Percentiles rank a stretch among this genome's conserved stretches.
Evolutionary conservation across 192 early-diverging fungal genomes (phyloP).

Genomic region (Jimgerdemannia lactiflua): DNA sequence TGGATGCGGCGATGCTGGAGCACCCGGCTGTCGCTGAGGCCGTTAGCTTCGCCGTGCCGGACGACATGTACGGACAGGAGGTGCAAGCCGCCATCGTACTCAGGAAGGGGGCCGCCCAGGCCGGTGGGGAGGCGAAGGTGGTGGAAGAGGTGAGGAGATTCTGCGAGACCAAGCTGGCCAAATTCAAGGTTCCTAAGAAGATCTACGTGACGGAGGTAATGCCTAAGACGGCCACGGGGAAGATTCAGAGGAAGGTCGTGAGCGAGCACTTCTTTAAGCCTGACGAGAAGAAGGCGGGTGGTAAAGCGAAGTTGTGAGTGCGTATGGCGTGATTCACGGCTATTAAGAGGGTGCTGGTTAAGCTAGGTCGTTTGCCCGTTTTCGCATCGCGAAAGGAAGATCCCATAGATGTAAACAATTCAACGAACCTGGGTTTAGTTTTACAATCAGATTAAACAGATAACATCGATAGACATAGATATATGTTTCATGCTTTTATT

Average conservation of each 20-base stretch:
- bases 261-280: slow-evolving; percentile 50
- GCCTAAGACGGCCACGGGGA: slow-evolving; percentile 75
- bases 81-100: slow-evolving; percentile 73
- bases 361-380: too few species aligned
- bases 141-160: slow-evolving; percentile 44
- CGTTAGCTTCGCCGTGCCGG: slow-evolving; percentile 69
- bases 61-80: slow-evolving; percentile 82
- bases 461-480: too few species aligned
- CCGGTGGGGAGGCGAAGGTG: slow-evolving; percentile 16
- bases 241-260: slow-evolving; percentile 63
- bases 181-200: slow-evolving; percentile 72
- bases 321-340: too few species aligned
- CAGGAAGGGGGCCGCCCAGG: slow-evolving; percentile 12
- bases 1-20: slow-evolving; percentile 68
- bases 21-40: slow-evolving; percentile 72
- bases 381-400: too few species aligned
- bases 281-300: slow-evolving; percentile 10
- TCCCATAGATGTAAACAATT: too few species aligned
- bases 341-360: too few species aligned
- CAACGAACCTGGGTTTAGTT: too few species aligned
- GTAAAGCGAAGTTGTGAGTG: slow-evolving; percentile 33
- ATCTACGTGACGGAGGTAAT: slow-evolving; percentile 61
- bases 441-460: too few species aligned
- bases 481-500: too few species aligned
- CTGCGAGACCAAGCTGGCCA: slow-evolving; percentile 51